These are phyloP conservation scores for Penicillium sp. DNA, from an alignment of 2,329 filamentous ascomycete genomes.

Conservation along the genomic window DNA sequence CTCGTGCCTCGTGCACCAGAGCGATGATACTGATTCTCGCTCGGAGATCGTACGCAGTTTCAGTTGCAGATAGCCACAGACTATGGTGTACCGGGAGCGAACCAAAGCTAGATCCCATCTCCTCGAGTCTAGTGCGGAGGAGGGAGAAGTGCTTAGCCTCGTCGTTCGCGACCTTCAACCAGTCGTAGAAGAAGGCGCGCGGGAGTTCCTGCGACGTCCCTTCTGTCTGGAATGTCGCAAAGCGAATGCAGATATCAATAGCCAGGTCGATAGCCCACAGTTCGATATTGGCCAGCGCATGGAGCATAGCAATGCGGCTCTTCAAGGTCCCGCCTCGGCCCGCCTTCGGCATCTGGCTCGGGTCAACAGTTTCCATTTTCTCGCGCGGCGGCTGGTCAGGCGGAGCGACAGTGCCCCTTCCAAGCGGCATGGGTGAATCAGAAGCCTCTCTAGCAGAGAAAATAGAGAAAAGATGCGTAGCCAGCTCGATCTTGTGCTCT, in stretches of 20 bases:
- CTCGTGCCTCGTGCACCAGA: slow-evolving; percentile 43
- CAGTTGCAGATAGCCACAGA: slow-evolving; percentile 39
- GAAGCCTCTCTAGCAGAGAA: slow-evolving; percentile 36
- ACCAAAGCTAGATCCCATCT: slow-evolving; percentile 40
- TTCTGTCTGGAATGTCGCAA: slow-evolving; percentile 38
- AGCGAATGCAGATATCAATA: slow-evolving; percentile 42
- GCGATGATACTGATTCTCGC: slow-evolving; percentile 43
- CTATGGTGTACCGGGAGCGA: slow-evolving; percentile 42
- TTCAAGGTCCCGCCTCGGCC: slow-evolving; percentile 39
- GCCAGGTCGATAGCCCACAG: slow-evolving; percentile 44
- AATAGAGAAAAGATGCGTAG: slow-evolving; percentile 37
- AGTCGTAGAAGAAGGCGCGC: slow-evolving; percentile 42
- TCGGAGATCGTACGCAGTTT: slow-evolving; percentile 39
- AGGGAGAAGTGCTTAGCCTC: slow-evolving; percentile 44
- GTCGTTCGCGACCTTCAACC: slow-evolving; percentile 43
- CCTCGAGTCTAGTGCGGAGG: slow-evolving; percentile 39
- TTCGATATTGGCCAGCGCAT: slow-evolving; percentile 44
- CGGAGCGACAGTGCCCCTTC: slow-evolving; percentile 29
- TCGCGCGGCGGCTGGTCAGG: slow-evolving; percentile 39
- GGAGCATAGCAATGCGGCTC: slow-evolving; percentile 41
- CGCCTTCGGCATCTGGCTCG: slow-evolving; percentile 35
- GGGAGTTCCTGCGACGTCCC: slow-evolving; percentile 27
- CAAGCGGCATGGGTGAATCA: slow-evolving; percentile 37
- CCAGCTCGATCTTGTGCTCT: slow-evolving; percentile 43
- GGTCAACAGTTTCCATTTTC: slow-evolving; percentile 33